Percentiles rank a stretch among this genome's conserved stretches.
Conservation (phyloP, 805 yeast genomes). For the Candida suzukii region DNA sequence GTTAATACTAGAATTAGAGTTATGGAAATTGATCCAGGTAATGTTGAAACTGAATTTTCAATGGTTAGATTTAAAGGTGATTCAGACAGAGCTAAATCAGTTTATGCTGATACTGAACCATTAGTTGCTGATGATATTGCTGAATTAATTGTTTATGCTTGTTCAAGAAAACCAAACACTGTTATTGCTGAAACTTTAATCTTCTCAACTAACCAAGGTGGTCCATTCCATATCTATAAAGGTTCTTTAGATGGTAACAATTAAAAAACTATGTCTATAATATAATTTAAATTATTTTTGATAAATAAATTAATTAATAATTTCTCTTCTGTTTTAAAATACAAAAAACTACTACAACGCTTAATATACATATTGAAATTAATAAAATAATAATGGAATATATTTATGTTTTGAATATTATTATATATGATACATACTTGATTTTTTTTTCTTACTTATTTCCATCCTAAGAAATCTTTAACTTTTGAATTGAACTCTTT, state of each 20-base stretch:
- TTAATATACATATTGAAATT: neutral
- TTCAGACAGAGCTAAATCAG: constrained; percentile 49
- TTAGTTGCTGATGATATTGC: constrained; percentile 68
- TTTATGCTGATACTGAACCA: constrained; percentile 65
- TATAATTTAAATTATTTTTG: too few species aligned
- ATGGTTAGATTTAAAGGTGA: constrained; percentile 61
- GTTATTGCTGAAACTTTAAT: constrained; percentile 78
- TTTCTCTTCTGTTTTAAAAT: too few species aligned
- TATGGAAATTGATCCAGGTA: constrained; percentile 73
- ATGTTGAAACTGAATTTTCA: constrained; percentile 74
- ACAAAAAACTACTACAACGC: too few species aligned
- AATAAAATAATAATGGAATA: neutral
- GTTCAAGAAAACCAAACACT: constrained; percentile 62
- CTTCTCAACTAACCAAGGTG: constrained; percentile 82
- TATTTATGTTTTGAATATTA: neutral
- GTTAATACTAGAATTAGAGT: constrained; percentile 52
- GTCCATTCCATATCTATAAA: constrained; percentile 55
- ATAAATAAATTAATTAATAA: too few species aligned
- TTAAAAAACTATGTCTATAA: too few species aligned
- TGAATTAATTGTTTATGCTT: constrained; percentile 60
- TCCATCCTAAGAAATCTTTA: constrained; percentile 27
- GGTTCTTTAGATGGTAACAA: constrained; percentile 9
- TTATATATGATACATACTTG: neutral
- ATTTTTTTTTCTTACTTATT: neutral
- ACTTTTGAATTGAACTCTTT: constrained; percentile 43